These are phyloP conservation scores for Mycena galericulata DNA, from an alignment of 768 basidiomycete genomes.

Conservation along the genomic window DNA sequence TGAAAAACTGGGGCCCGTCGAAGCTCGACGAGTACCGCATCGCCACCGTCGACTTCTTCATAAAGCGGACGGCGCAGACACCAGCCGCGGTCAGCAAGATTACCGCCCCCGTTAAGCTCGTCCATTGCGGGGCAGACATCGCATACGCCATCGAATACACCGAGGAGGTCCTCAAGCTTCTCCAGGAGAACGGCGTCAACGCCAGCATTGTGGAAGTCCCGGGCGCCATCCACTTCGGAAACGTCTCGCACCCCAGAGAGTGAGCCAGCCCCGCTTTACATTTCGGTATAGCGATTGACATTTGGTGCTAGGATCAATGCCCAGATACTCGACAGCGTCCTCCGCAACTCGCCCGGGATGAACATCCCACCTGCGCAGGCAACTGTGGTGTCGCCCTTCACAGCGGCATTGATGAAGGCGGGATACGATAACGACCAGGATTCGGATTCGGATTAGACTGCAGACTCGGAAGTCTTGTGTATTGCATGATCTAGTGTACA, in stretches of 20 bases:
- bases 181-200: conserved; percentile 37
- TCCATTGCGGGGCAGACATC: conserved; percentile 43
- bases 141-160: conserved; percentile 34
- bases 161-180: conserved; percentile 31
- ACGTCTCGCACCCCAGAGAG: conserved; percentile 32
- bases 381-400: conserved; percentile 30
- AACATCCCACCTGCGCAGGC: conserved; percentile 23
- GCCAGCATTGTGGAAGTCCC: conserved; percentile 30
- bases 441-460: conserved; percentile 18
- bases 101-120: conserved; percentile 37
- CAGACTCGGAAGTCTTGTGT: background rate
- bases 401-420: conserved; percentile 27
- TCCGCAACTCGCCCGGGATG: conserved; percentile 24
- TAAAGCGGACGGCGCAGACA: conserved; percentile 27
- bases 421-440: conserved; percentile 30
- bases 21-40: conserved; percentile 16
- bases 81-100: conserved; percentile 33
- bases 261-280: conserved; percentile 6
- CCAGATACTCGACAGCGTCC: conserved; percentile 22
- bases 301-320: conserved; percentile 11
- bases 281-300: background rate
- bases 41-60: conserved; percentile 35
- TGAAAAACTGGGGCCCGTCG: conserved; percentile 33
- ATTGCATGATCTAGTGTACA: background rate
- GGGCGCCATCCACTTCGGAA: conserved; percentile 37